These are phyloP conservation scores for Adansonia digitata DNA, from an alignment of 345 rosid genomes.

Conservation along the genomic window DNA sequence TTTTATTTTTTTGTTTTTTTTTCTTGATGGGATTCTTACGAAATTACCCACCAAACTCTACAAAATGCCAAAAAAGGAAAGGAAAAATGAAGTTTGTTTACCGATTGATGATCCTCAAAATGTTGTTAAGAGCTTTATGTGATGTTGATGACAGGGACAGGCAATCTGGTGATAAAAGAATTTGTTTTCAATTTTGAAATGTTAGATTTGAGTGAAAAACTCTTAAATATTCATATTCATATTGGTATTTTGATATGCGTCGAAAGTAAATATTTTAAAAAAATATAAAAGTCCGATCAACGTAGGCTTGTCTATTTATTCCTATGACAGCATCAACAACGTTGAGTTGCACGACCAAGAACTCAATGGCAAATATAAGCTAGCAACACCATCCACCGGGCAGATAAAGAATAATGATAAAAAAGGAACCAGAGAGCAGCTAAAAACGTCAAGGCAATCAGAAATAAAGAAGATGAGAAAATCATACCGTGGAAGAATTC, in stretches of 20 bases:
- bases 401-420: background rate
- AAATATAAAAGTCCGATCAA: no score
- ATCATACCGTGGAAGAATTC: background rate
- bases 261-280: no score
- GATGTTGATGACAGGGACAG: background rate
- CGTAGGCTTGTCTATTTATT: no score
- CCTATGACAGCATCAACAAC: background rate
- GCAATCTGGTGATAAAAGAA: background rate
- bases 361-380: background rate
- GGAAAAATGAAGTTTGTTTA: background rate
- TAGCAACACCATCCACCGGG: background rate
- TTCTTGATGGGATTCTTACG: background rate
- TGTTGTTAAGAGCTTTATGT: background rate
- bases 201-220: background rate
- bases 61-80: background rate
- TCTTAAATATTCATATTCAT: no score
- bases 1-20: no score
- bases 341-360: background rate
- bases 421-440: background rate
- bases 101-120: background rate
- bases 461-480: background rate
- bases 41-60: background rate
- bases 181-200: background rate
- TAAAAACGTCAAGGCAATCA: background rate
- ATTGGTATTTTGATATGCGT: no score